Percentiles rank a stretch among this genome's conserved stretches.
Conservation (phyloP, 148 eudicot genomes). For the Cornus controversa region DNA sequence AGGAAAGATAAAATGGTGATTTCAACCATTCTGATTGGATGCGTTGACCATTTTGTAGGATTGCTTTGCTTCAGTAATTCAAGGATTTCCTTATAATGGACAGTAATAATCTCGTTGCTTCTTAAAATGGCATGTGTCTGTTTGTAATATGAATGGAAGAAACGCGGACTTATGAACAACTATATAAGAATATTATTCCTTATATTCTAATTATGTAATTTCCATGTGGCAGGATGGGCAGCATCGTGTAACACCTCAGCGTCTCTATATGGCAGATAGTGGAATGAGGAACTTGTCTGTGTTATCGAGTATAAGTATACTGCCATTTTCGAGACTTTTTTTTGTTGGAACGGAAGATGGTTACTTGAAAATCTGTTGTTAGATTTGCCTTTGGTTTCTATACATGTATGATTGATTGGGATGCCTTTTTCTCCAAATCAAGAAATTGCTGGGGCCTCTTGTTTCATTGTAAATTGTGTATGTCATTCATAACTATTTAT, state of each 20-base stretch:
- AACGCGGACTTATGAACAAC: neutral
- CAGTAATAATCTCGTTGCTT: neutral
- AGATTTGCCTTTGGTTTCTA: conserved; percentile 22
- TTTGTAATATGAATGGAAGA: no score
- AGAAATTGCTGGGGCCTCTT: neutral
- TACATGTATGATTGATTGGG: neutral
- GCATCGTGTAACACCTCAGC: conserved; percentile 57
- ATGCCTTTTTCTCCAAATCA: neutral
- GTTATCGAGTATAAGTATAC: conserved; percentile 69
- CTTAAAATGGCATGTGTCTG: neutral
- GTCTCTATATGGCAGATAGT: conserved; percentile 64
- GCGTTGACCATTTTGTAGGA: neutral
- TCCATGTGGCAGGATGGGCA: conserved; percentile 63
- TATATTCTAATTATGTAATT: conserved; percentile 4
- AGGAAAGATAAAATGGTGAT: no score
- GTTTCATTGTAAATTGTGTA: neutral
- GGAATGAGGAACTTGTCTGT: conserved; percentile 79
- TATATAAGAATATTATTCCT: neutral
- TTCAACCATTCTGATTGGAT: no score
- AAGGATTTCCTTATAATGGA: neutral
- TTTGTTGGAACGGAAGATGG: conserved; percentile 96
- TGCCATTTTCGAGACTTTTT: conserved; percentile 84
- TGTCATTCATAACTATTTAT: neutral
- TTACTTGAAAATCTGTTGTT: conserved; percentile 80
- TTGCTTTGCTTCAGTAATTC: neutral